phyloP scores from a whole-genome alignment of 148 eudicot genomes.

The Camellia sinensis region DNA sequence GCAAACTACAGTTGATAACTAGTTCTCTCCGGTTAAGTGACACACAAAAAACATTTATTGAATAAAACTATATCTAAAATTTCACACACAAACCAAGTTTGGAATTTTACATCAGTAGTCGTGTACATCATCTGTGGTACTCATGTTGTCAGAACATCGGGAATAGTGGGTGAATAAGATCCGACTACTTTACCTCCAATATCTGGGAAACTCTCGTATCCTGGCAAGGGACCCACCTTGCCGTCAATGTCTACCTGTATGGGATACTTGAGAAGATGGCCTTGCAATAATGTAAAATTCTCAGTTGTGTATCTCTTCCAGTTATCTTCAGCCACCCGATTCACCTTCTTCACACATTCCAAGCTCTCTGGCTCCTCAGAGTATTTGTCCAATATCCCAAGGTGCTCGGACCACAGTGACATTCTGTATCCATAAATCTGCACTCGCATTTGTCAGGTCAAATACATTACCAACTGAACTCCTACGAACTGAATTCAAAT shows the following conservation, averaged over 20 bases:
- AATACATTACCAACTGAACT: not conserved
- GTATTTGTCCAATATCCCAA: slow-evolving; percentile 33
- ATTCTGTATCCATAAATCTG: slow-evolving; percentile 45
- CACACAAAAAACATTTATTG: not conserved
- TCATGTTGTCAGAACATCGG: slow-evolving; percentile 25
- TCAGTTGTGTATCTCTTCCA: slow-evolving; percentile 35
- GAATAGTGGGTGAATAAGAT: slow-evolving; percentile 15
- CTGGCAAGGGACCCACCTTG: slow-evolving; percentile 24
- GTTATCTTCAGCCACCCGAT: slow-evolving; percentile 38
- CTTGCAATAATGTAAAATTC: slow-evolving; percentile 26
- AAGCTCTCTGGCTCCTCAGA: slow-evolving; percentile 35
- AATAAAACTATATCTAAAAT: too few species aligned
- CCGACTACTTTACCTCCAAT: slow-evolving; percentile 25
- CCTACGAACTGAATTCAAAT: not conserved
- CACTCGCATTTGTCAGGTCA: slow-evolving; percentile 18
- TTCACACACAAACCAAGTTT: too few species aligned
- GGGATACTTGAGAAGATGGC: slow-evolving; percentile 34
- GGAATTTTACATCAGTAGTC: too few species aligned
- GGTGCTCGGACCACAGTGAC: slow-evolving; percentile 53
- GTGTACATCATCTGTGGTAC: not conserved
- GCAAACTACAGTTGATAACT: not conserved
- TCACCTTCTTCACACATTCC: slow-evolving; percentile 40
- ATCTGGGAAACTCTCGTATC: slow-evolving; percentile 28
- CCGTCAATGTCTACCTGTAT: slow-evolving; percentile 22
- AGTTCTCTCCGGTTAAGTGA: not conserved